Base-by-base conservation (phyloP, 805 yeast genomes). In the Candida chilensis region DNA sequence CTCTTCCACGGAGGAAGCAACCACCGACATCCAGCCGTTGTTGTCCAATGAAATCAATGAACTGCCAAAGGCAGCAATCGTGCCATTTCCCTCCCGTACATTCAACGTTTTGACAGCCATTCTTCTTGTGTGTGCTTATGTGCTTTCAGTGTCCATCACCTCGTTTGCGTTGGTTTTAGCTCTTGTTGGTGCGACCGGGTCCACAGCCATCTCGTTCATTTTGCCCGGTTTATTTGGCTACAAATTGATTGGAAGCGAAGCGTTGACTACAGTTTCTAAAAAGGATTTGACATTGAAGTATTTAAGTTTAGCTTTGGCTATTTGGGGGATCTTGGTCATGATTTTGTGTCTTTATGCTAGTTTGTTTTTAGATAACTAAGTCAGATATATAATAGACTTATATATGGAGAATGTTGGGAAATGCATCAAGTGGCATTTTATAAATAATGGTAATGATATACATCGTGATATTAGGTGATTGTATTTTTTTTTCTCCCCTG, bases 111-210 rank as follows among this genome's bases (percentile, higher is more conserved):
- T 78, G 29, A 74, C 87, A 0, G 34, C 68, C 0, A 19, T 54
- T 0, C 56, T 82, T 22, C 53, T 75, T 4, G 3, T 62, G 0
- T 37, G 49, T 3, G 66, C 80, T 1, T 82, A 79, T 43, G 35
- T 64, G 1, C 51, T 74, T 11, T 85, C 94, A 0, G 50, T 75
- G 1, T 50, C 72, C 7, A 68, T 82, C 7, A 57, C 64, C 1
- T 78, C 85, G 0, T 73, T 82, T 45, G 88, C 80, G 31, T 64
- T 71, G 20, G 81, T 82, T 4, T 52, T 82, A 28, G 74, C 90
- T 1, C 56, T 82, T 31, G 87, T 82, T 7, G 94, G 94, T 3
- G 80, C 88, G 4, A 82, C 92, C 0, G 94, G 94, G 0, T 82
- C 88, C 4, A 83, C 88, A 0, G 62, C 85, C 16, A 82, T 82